Evolutionary conservation across 2,329 filamentous ascomycete species (phyloP), one percentile per base, ranked within the genome.

Genomic region (Cercospora berteroae): DNA sequence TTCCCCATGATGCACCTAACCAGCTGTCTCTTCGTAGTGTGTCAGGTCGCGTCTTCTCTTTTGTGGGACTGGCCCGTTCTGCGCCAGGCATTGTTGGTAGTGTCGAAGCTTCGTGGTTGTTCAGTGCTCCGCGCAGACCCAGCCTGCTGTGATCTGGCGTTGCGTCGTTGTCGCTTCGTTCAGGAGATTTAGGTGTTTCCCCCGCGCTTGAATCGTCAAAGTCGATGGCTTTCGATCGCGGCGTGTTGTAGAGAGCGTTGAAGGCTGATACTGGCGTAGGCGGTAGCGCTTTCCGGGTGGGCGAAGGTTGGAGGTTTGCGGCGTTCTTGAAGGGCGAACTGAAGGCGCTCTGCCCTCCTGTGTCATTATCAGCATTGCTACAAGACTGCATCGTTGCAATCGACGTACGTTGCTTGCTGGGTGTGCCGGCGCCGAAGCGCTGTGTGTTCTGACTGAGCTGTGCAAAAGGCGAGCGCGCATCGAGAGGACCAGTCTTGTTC

Each of bases 281-380:
- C 23, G 81, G 80, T 9, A 82, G 75, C 16, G 80, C 78, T 72
- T 80, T 83, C 68, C 57, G 67, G 9, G 72, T 71, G 5, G 75
- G 74, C 23, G 74, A 69, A 48, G 74, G 72, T 50, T 75, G 73
- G 83, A 78, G 70, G 83, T 80, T 31, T 84, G 64, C n/a, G 13
- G 83, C 63, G 83, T 80, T 71, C 82, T 88, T 89, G 61, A 80
- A 77, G 5, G 86, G 79, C 31, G 81, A 82, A 64, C 82, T 78
- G 73, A 81, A 79, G 27, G 77, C 75, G 67, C 77, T 77, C 68
- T 69, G 69, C 52, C 68, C 65, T 31, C 71, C 72, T 77, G 59
- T 48, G 33, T 29, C 55, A 59, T 36, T 27, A 52, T 57, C 61
- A 60, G 55, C 27, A 60, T 50, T 0, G 2, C 7, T 36, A 18